phyloP scores from a whole-genome alignment of 129 eudicot species.

The Artemisia argyi region DNA sequence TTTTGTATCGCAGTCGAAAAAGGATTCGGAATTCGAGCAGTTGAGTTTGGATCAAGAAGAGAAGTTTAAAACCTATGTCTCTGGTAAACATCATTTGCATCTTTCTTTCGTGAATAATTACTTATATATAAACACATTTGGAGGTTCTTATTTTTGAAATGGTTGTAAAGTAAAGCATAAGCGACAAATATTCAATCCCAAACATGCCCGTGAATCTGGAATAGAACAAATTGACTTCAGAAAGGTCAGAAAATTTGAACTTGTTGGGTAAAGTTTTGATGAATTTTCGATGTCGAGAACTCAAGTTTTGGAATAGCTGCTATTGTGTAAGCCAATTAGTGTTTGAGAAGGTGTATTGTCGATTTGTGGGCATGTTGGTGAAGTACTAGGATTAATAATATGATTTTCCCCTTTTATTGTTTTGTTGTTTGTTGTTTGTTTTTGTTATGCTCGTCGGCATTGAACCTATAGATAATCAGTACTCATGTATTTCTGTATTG shows the following conservation, averaged over 20 bases:
- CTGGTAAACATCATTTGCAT: conserved; percentile 33
- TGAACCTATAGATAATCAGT: no score
- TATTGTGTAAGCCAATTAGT: background rate
- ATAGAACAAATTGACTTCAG: no score
- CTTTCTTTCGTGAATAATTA: background rate
- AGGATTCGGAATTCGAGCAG: conserved; percentile 40
- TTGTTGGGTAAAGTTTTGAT: background rate
- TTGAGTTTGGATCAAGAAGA: conserved; percentile 50
- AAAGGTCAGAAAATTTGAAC: background rate
- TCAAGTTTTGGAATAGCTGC: background rate
- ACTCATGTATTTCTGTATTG: no score
- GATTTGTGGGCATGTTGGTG: background rate
- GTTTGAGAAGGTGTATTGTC: background rate
- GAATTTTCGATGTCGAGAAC: background rate
- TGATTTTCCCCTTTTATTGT: background rate
- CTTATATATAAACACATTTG: no score
- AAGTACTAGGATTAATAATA: background rate
- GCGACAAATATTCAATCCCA: no score
- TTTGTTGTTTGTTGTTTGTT: background rate
- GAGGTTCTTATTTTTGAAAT: no score
- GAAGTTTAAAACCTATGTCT: conserved; percentile 44
- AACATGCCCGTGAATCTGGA: no score
- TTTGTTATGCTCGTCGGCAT: background rate
- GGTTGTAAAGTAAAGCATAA: no score
- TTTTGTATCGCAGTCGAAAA: conserved; percentile 34